Conservation (phyloP, 768 basidiomycete genomes). For the Tylopilus sp. region DNA sequence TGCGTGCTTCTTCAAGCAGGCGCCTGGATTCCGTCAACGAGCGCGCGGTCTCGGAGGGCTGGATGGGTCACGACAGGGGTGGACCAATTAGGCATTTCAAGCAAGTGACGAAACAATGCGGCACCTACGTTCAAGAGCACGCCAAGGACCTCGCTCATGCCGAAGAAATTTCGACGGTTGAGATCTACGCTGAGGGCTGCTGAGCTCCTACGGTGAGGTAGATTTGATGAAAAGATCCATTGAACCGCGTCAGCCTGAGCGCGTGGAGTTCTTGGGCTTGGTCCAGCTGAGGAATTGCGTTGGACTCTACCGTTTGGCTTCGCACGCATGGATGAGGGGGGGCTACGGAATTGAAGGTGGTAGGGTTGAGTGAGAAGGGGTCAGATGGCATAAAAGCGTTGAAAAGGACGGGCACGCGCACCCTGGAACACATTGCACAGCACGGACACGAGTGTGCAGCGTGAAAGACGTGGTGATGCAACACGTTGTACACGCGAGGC, state of each 20-base stretch:
- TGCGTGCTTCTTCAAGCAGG: conserved; percentile 72
- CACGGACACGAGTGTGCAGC: conserved; percentile 31
- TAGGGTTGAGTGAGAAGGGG: conserved; percentile 6
- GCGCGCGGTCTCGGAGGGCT: conserved; percentile 79
- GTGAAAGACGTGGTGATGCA: conserved; percentile 26
- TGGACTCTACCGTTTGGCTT: conserved; percentile 23
- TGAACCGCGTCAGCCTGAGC: conserved; percentile 52
- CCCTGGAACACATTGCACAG: conserved; percentile 26
- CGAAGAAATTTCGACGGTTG: conserved; percentile 71
- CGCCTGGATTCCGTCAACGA: conserved; percentile 75
- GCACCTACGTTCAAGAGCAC: conserved; percentile 65
- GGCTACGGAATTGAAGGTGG: conserved; percentile 5
- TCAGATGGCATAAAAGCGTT: conserved; percentile 11
- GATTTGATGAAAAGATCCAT: conserved; percentile 75
- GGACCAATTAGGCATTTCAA: conserved; percentile 9
- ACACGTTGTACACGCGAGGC: conserved; percentile 23
- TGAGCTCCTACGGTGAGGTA: conserved; percentile 57
- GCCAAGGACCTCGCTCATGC: conserved; percentile 73
- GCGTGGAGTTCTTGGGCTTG: conserved; percentile 30
- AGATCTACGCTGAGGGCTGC: conserved; percentile 58
- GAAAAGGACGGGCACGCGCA: conserved; percentile 22
- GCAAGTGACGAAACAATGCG: neutral
- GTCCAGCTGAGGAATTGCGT: conserved; percentile 20
- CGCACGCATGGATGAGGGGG: conserved; percentile 23
- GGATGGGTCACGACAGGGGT: conserved; percentile 7